Evolutionary conservation across 2,329 filamentous ascomycete species (phyloP).

Genomic region (Bimuria novae-zelandiae): DNA sequence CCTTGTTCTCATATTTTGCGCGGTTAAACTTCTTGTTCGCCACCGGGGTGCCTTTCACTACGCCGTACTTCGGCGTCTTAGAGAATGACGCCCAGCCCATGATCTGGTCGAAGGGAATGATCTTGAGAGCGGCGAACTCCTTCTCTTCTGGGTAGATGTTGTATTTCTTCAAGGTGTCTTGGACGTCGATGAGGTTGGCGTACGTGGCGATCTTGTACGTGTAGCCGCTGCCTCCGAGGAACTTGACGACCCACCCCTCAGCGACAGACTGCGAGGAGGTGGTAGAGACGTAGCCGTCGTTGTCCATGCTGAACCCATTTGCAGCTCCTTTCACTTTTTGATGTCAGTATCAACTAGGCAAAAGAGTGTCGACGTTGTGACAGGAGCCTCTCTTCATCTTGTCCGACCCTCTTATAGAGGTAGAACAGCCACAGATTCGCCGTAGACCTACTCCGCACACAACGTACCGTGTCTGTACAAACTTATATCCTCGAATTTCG

Average conservation of each 20-base stretch:
- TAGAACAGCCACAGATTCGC: no score
- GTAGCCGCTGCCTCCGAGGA: not conserved
- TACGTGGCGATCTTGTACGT: not conserved
- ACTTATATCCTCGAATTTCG: not conserved
- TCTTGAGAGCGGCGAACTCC: not conserved
- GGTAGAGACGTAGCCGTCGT: conserved; percentile 1
- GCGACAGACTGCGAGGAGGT: not conserved
- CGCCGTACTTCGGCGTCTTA: not conserved
- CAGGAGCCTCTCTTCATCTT: no score
- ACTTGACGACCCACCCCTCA: not conserved
- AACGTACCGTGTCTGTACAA: not conserved
- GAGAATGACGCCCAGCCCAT: not conserved
- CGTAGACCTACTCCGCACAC: not conserved
- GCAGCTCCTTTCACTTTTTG: not conserved
- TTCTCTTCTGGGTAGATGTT: not conserved
- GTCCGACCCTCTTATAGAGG: no score
- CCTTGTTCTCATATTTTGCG: not conserved
- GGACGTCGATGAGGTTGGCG: not conserved
- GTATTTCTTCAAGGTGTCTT: not conserved
- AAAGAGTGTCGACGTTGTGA: no score
- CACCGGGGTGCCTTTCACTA: not conserved
- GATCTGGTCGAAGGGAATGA: not conserved
- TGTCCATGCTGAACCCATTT: not conserved
- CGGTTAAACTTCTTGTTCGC: not conserved
- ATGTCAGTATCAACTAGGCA: not conserved